Evolutionary conservation across 2,329 filamentous ascomycete species (phyloP), one percentile per base, ranked within the genome.

Genomic region (Trichoderma sp.): DNA sequence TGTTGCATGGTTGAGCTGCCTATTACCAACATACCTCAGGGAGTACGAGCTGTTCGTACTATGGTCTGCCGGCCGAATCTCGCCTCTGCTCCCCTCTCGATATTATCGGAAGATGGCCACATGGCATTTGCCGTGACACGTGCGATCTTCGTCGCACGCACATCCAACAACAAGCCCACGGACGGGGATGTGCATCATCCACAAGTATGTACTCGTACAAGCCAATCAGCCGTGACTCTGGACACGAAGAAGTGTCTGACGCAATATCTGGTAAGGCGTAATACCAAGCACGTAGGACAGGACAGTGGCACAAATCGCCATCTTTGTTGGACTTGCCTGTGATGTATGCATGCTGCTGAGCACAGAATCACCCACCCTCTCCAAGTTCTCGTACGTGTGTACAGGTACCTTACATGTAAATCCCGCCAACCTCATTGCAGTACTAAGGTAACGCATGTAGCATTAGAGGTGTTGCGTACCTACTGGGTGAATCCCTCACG

Each of bases 121-220:
- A 66, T 66, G 64, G 64, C 59, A 58, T 50, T 66, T 58, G 64
- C 64, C 64, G 64, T 58, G 45, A 63, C 64, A 63, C 64, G 64
- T 66, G 64, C 58, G 59, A 66, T 66, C 59, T 48, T 63, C 64
- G 64, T 58, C 52, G 59, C 59, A 58, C 24, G 45, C 30, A 59
- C 59, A 59, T 30, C 64, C 52, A 62, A 51, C 59, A 62, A 50
- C 26, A 26, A 28, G 10, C 34, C 34, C 34, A 39, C 3, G 34
- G 34, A 39, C 34, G 28, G 50, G 17, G 28, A 52, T 52, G 50
- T 52, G 50, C 26, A 52, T 52, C 30, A 51, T 39, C 48, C 59
- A 54, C 54, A 26, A 39, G 10, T 30, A 30, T 7, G 44, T 21
- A 26, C 47, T 43, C n/a, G 39, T 34, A 34, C 24, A 58, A 10